Evolutionary conservation across 352 stramenopile genomes (phyloP).

Genomic region (Globisporangium middletonii): DNA sequence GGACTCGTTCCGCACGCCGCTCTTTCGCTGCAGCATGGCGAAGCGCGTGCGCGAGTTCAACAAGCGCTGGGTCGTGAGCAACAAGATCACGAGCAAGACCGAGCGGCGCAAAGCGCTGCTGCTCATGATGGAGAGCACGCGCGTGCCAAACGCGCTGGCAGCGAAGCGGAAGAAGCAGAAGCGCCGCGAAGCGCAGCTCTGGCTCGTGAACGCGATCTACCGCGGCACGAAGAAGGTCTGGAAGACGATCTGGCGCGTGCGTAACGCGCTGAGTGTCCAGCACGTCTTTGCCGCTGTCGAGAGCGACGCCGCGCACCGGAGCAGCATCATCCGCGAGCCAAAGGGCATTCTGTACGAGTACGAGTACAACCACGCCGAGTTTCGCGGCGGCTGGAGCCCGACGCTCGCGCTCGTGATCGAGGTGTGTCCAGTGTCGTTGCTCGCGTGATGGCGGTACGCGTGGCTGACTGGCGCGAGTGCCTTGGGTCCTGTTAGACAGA

Average conservation of each 20-base stretch:
- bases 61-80: slow-evolving; percentile 58
- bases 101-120: slow-evolving; percentile 46
- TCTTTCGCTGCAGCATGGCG: slow-evolving; percentile 64
- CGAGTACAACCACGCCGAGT: slow-evolving; percentile 73
- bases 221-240: slow-evolving; percentile 41
- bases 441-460: background rate
- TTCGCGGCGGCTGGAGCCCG: slow-evolving; percentile 44
- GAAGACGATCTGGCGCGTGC: slow-evolving; percentile 35
- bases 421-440: slow-evolving; percentile 18
- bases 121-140: slow-evolving; percentile 44
- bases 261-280: slow-evolving; percentile 56
- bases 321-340: slow-evolving; percentile 66
- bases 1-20: slow-evolving; percentile 59
- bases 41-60: slow-evolving; percentile 47
- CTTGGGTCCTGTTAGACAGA: slow-evolving; percentile 39
- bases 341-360: slow-evolving; percentile 84
- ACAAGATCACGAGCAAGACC: slow-evolving; percentile 27
- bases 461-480: background rate
- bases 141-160: slow-evolving; percentile 10
- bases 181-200: slow-evolving; percentile 19
- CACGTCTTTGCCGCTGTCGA: slow-evolving; percentile 51
- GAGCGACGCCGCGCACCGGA: slow-evolving; percentile 26
- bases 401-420: slow-evolving; percentile 59
- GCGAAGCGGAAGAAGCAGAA: slow-evolving; percentile 12
- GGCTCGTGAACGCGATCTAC: slow-evolving; percentile 24